These are phyloP conservation scores for Pouteria glomerata DNA, from an alignment of 148 eudicot species.

Conservation along the genomic window DNA sequence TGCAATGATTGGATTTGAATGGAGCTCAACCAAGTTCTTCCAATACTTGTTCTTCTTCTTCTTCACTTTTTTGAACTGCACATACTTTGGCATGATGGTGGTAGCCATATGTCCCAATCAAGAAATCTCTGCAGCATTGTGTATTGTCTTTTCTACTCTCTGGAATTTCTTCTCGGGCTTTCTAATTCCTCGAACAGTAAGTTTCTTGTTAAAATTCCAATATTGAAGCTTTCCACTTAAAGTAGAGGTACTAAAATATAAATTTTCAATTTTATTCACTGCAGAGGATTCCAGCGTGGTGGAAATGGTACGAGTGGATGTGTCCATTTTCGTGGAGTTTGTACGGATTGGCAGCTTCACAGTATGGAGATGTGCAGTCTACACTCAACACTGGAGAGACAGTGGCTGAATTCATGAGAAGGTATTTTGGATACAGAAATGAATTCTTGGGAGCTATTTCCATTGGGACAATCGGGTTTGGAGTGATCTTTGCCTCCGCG, in stretches of 20 bases:
- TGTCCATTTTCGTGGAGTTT: neutral
- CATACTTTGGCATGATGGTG: neutral
- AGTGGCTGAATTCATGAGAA: neutral
- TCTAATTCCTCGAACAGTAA: neutral
- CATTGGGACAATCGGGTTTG: neutral
- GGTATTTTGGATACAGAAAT: neutral
- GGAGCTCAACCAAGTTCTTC: neutral
- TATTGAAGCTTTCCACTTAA: neutral
- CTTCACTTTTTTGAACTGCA: neutral
- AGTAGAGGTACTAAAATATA: neutral
- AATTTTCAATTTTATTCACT: neutral
- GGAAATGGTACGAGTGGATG: neutral
- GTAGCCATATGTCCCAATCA: neutral
- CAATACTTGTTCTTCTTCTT: neutral
- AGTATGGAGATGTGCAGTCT: neutral
- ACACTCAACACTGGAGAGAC: neutral
- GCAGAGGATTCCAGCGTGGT: conserved; percentile 2
- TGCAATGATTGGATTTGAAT: neutral
- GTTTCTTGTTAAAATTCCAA: neutral
- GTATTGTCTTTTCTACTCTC: neutral
- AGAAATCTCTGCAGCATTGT: neutral
- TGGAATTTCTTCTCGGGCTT: conserved; percentile 5
- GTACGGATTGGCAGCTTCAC: neutral
- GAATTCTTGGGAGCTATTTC: neutral
- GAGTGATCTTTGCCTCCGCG: neutral